These are phyloP conservation scores for Dichomitus squalens DNA, from an alignment of 1,284 basidiomycete genomes.

Conservation along the genomic window DNA sequence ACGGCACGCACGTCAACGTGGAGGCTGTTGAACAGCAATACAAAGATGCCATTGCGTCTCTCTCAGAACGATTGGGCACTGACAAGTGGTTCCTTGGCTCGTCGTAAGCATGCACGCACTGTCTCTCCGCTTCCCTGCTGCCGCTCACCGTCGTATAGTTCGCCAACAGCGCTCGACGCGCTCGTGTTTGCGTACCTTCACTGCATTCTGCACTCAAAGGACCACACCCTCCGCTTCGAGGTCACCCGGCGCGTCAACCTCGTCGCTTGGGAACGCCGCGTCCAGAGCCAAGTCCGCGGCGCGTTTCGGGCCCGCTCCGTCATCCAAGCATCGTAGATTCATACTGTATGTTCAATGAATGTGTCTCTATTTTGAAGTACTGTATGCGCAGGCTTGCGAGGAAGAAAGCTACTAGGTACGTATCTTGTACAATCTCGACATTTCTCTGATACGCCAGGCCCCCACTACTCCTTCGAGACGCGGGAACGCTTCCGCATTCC, in stretches of 20 bases:
- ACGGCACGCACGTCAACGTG: constrained; percentile 55
- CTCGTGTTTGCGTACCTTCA: constrained; percentile 79
- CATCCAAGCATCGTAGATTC: not conserved
- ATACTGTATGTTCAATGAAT: not conserved
- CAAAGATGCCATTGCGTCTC: constrained; percentile 67
- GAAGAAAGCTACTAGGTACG: no score
- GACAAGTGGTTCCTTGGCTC: constrained; percentile 82
- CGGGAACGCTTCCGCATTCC: not conserved
- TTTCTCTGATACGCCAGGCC: no score
- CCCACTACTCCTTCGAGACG: no score
- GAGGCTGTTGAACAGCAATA: constrained; percentile 57
- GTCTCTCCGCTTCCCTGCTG: not conserved
- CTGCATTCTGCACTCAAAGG: constrained; percentile 55
- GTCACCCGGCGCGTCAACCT: constrained; percentile 73
- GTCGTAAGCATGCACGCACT: constrained; percentile 45
- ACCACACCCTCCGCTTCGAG: constrained; percentile 56
- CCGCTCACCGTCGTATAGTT: constrained; percentile 39
- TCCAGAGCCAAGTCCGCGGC: constrained; percentile 57
- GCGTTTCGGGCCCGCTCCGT: constrained; percentile 42
- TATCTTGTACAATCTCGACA: no score
- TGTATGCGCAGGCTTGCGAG: no score
- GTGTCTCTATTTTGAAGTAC: no score
- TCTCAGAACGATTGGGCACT: constrained; percentile 71
- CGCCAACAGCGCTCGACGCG: constrained; percentile 76
- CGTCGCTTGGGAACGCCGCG: constrained; percentile 72